Conservation (phyloP, 148 eudicot species). For the Salicornia ramosissima region DNA sequence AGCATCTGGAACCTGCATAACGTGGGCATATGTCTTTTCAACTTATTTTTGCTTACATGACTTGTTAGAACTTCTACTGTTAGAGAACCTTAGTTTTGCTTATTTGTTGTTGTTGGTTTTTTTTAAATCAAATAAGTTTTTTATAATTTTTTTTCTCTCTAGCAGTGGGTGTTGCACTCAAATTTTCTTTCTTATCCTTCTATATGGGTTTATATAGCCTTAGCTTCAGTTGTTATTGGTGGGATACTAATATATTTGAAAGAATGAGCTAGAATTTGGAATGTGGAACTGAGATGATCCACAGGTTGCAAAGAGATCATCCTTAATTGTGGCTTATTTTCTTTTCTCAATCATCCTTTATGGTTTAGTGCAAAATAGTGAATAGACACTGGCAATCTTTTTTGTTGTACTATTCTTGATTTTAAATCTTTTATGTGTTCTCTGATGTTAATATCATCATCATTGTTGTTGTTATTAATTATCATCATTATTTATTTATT, state of each 20-base stretch:
- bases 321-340: background rate
- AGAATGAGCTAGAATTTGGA: background rate
- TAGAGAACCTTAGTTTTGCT: too few species aligned
- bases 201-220: background rate
- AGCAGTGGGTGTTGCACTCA: too few species aligned
- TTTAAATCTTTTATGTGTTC: background rate
- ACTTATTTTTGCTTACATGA: too few species aligned
- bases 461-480: too few species aligned
- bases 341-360: background rate
- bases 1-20: background rate
- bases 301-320: background rate
- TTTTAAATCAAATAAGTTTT: too few species aligned
- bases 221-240: background rate
- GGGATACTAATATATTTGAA: background rate
- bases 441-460: background rate
- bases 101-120: too few species aligned
- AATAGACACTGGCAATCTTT: background rate
- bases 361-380: background rate
- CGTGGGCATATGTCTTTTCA: too few species aligned
- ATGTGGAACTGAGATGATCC: background rate
- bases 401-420: background rate
- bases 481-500: too few species aligned
- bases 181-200: background rate
- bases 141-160: too few species aligned
- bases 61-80: too few species aligned